Percentiles rank a stretch among this genome's conserved stretches.
Evolutionary conservation across 2,329 filamentous ascomycete species (phyloP).

Genomic region (Peltaster fructicola): DNA sequence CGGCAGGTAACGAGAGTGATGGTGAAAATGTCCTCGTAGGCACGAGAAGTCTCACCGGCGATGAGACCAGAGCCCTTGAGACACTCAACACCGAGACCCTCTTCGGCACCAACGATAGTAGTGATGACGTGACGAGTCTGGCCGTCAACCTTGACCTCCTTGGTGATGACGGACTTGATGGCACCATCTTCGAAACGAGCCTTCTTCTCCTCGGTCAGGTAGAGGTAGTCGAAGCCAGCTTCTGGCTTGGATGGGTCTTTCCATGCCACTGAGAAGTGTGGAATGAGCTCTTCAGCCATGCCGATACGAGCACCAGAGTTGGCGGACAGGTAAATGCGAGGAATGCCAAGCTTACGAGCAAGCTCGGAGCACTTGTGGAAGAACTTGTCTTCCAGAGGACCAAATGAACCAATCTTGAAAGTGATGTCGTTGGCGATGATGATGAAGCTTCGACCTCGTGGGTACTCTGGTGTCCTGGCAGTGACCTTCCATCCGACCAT

Average conservation of each 20-base stretch:
- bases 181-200: conserved; percentile 68
- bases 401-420: conserved; percentile 96
- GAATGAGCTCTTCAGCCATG: conserved; percentile 90
- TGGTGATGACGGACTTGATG: conserved; percentile 64
- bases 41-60: conserved; percentile 87
- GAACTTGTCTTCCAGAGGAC: conserved; percentile 90
- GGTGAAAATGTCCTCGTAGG: conserved; percentile 98
- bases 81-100: conserved; percentile 95
- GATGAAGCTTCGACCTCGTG: conserved; percentile 76
- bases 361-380: conserved; percentile 98
- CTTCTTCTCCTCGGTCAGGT: conserved; percentile 74
- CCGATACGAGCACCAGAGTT: conserved; percentile 97
- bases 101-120: conserved; percentile 81
- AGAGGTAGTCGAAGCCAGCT: conserved; percentile 90
- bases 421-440: conserved; percentile 99
- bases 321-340: conserved; percentile 91
- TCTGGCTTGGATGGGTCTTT: conserved; percentile 69
- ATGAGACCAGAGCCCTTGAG: conserved; percentile 94
- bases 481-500: conserved; percentile 98
- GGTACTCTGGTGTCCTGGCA: conserved; percentile 89
- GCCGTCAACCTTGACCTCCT: conserved; percentile 68
- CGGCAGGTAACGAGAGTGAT: conserved; percentile 94
- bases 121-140: conserved; percentile 89
- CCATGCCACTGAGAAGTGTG: conserved; percentile 94
- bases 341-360: conserved; percentile 83